A percentile compares a stretch with the other conserved stretches of the same genome.
Conservation (phyloP, 768 basidiomycete genomes). For the Leccinum incarnatum region DNA sequence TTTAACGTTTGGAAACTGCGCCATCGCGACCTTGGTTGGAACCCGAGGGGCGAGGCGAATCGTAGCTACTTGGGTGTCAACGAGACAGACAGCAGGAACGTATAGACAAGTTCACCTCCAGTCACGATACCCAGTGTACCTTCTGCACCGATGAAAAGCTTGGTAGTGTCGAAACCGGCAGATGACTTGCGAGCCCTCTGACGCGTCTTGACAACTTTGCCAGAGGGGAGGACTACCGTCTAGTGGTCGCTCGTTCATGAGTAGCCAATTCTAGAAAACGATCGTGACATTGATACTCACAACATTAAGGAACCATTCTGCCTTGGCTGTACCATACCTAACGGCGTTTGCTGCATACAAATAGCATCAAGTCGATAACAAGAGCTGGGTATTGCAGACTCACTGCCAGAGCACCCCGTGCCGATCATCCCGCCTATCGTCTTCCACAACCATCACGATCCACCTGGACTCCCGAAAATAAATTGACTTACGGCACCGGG, state of each 20-base stretch:
- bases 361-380: neutral
- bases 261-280: neutral
- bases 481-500: conserved; percentile 56
- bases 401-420: conserved; percentile 83
- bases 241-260: conserved; percentile 22
- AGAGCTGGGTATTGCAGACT: conserved; percentile 27
- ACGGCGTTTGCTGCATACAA: conserved; percentile 64
- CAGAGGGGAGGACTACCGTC: conserved; percentile 83
- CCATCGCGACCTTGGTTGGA: conserved; percentile 85
- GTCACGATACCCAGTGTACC: conserved; percentile 90
- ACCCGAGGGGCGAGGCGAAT: conserved; percentile 76
- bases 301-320: conserved; percentile 83
- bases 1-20: conserved; percentile 78
- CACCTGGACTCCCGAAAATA: neutral
- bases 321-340: conserved; percentile 83
- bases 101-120: conserved; percentile 47
- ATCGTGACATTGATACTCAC: conserved; percentile 38
- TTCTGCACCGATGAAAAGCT: conserved; percentile 87
- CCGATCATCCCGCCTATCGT: conserved; percentile 90
- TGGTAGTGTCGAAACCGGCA: conserved; percentile 84
- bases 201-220: conserved; percentile 86
- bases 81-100: neutral
- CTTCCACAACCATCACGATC: conserved; percentile 30
- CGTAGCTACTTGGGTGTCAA: conserved; percentile 51
- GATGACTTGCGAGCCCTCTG: conserved; percentile 77